phyloP scores from a whole-genome alignment of 148 eudicot genomes.

The Silene conica region DNA sequence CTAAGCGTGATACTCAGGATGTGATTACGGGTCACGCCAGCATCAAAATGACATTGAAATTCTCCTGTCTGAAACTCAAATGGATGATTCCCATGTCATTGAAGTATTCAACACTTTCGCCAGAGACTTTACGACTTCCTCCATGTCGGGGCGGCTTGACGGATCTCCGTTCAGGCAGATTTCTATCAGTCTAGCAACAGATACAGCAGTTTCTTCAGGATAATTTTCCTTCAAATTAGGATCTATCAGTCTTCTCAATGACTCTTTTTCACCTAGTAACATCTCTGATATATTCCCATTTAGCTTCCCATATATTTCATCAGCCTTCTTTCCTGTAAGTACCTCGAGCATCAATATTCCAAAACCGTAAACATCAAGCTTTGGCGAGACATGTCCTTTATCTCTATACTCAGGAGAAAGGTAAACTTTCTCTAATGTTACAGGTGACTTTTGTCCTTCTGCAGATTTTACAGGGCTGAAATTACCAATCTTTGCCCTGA shows the following conservation, averaged over 20 bases:
- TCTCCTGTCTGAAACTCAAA: conserved; percentile 24
- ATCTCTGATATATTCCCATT: conserved; percentile 36
- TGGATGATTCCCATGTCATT: conserved; percentile 46
- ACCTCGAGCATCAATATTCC: conserved; percentile 34
- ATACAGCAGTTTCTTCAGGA: conserved; percentile 49
- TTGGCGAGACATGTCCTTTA: conserved; percentile 60
- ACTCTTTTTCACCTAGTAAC: conserved; percentile 37
- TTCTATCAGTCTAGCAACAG: conserved; percentile 38
- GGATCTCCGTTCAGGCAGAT: conserved; percentile 57
- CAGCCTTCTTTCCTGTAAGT: conserved; percentile 5
- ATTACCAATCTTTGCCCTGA: conserved; percentile 67
- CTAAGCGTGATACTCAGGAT: background rate
- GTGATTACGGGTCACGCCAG: too few species aligned
- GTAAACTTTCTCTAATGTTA: conserved; percentile 52
- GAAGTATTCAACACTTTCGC: conserved; percentile 49
- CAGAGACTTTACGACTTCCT: conserved; percentile 51
- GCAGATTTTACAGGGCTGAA: conserved; percentile 58
- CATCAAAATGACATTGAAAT: background rate
- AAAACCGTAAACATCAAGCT: conserved; percentile 85
- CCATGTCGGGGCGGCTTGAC: conserved; percentile 60
- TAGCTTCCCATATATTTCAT: background rate
- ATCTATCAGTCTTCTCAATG: conserved; percentile 42
- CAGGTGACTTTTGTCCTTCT: conserved; percentile 39
- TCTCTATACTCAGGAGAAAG: conserved; percentile 79
- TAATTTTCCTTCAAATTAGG: conserved; percentile 56